A percentile compares a stretch with the other conserved stretches of the same genome.
phyloP scores from a whole-genome alignment of 352 stramenopile genomes.

The Nothophytophthora sp. region DNA sequence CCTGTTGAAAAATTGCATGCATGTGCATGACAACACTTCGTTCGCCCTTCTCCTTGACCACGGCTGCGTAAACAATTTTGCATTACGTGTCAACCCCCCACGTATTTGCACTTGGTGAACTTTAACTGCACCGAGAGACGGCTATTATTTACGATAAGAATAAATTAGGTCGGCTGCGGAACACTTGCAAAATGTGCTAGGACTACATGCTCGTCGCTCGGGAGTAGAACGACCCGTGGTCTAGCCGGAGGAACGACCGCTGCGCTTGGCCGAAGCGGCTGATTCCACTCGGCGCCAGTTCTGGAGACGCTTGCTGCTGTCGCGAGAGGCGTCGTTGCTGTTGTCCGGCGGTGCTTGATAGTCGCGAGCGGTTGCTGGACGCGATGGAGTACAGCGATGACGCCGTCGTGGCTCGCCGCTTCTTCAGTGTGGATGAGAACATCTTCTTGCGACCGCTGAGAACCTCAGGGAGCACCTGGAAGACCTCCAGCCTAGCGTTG shows the following conservation, averaged over 20 bases:
- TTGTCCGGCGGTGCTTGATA: slow-evolving; percentile 31
- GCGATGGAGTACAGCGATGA: slow-evolving; percentile 45
- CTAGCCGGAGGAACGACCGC: slow-evolving; percentile 35
- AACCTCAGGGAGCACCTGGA: slow-evolving; percentile 46
- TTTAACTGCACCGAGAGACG: too few species aligned
- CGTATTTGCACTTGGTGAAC: too few species aligned
- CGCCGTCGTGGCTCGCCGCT: slow-evolving; percentile 34
- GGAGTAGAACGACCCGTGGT: slow-evolving; percentile 48
- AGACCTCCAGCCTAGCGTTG: slow-evolving; percentile 46
- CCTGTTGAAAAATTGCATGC: too few species aligned
- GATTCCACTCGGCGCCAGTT: slow-evolving; percentile 16
- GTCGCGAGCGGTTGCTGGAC: slow-evolving; percentile 38
- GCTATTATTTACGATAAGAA: slow-evolving; percentile 26
- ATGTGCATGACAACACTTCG: too few species aligned
- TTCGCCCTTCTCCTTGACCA: too few species aligned
- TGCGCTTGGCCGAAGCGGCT: slow-evolving; percentile 34
- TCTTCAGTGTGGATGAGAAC: slow-evolving; percentile 45
- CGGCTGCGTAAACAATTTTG: too few species aligned
- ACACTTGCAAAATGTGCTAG: too few species aligned
- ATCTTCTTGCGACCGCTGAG: slow-evolving; percentile 47
- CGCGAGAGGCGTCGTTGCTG: slow-evolving; percentile 30
- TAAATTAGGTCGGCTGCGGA: too few species aligned
- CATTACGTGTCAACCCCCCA: too few species aligned
- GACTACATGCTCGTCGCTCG: slow-evolving; percentile 38
- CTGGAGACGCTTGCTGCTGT: slow-evolving; percentile 10